Evolutionary conservation across 2,329 filamentous ascomycete species (phyloP), one percentile per base, ranked within the genome.

Genomic region (Alternaria ethzedia): DNA sequence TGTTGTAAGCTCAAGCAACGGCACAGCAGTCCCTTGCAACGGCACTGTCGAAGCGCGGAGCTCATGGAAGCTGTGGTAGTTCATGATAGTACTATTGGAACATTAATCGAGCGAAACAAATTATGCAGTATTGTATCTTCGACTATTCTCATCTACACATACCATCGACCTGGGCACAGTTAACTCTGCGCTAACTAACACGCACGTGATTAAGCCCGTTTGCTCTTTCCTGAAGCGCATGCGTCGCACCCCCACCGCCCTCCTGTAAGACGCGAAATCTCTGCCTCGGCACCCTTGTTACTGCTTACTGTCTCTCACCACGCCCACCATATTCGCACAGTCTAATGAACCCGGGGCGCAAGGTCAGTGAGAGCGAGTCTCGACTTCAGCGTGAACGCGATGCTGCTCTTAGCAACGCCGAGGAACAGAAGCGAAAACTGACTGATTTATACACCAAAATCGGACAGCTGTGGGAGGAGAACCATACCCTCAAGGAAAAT

Each of bases 21-120:
- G 32, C 32, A 36, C 32, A 5, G 13, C 13, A 15, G 32, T 36
- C 0, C 32, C 32, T n/a, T 36, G 30, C 20, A 52, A 52, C 36
- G 1, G 13, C 2, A 52, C 30, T 11, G 49, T 52, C 0, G 20
- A 36, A 9, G 30, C 30, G 1, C 30, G 49, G 10, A 28, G 28
- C 21, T 20, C 49, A 7, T 52, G 49, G 30, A 52, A 52, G 49
- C 20, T 52, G 4, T 52, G 49, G 49, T 52, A 36, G 15, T 36
- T 36, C 32, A 5, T n/a, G 8, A 36, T 36, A 36, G 15, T 10
- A 36, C 7, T n/a, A n/a, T n/a, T 9, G 32, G 7, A 36, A n/a
- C 15, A n/a, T n/a, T 4, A 5, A n/a, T 5, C 13, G 4, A 9
- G 13, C 7, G 7, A n/a, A 36, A 0, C 2, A 36, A 32, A 6